phyloP scores from a whole-genome alignment of 1,284 basidiomycete species.

The Phellopilus nigrolimitatus region DNA sequence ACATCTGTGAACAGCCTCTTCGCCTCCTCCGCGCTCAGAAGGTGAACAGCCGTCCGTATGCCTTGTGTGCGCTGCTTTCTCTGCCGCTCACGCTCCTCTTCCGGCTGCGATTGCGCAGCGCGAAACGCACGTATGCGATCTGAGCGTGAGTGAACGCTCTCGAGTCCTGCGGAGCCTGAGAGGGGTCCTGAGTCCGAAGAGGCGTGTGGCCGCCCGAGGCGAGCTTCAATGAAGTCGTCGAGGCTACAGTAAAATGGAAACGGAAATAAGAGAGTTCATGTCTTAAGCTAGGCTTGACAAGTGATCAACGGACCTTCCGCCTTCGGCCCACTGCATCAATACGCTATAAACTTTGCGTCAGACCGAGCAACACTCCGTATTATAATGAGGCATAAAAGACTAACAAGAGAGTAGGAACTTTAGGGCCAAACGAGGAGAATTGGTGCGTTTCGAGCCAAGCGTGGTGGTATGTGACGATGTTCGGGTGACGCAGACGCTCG shows the following conservation, averaged over 20 bases:
- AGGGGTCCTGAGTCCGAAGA: constrained; percentile 25
- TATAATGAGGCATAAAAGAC: constrained; percentile 28
- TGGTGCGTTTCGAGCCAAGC: constrained; percentile 86
- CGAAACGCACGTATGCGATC: constrained; percentile 74
- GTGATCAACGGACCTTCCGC: constrained; percentile 47
- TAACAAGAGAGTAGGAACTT: constrained; percentile 77
- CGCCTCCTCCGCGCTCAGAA: constrained; percentile 79
- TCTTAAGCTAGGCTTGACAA: neutral
- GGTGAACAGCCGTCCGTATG: constrained; percentile 66
- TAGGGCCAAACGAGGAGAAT: constrained; percentile 82
- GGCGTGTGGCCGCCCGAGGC: constrained; percentile 44
- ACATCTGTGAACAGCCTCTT: constrained; percentile 74
- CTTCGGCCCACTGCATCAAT: constrained; percentile 92
- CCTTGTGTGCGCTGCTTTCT: constrained; percentile 42
- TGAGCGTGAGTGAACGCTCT: constrained; percentile 51
- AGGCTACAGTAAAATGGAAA: too few relatives aligned
- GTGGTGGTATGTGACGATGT: constrained; percentile 93
- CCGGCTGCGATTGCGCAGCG: constrained; percentile 56
- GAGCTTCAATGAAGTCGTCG: constrained; percentile 58
- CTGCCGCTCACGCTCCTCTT: constrained; percentile 59
- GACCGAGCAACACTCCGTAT: constrained; percentile 10
- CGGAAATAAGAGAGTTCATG: too few relatives aligned
- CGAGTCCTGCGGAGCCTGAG: constrained; percentile 19
- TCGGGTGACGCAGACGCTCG: constrained; percentile 84
- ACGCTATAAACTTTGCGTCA: constrained; percentile 47